Percentiles rank a stretch among this genome's conserved stretches.
Conservation (phyloP, 169 alveolate genomes). For the Cryptosporidium parvum region DNA sequence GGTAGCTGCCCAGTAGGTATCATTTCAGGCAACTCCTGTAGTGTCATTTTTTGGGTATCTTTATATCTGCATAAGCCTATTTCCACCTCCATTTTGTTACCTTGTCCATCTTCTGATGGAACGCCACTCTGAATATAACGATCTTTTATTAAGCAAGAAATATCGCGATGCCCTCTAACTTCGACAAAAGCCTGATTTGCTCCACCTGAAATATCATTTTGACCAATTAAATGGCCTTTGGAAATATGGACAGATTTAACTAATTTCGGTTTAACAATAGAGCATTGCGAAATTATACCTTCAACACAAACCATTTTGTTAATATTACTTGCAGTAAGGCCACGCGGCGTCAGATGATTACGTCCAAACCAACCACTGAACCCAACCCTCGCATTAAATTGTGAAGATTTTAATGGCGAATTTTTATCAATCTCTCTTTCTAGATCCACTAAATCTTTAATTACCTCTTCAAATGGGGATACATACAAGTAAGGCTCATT, state of each 20-base stretch:
- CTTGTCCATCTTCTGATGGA: constrained; percentile 87
- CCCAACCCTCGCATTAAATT: constrained; percentile 86
- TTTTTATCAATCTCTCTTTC: constrained; percentile 79
- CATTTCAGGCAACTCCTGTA: constrained; percentile 98
- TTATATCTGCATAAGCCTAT: constrained; percentile 94
- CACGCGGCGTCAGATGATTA: constrained; percentile 97
- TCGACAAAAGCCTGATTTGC: constrained; percentile 61
- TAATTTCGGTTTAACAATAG: constrained; percentile 92
- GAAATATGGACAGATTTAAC: constrained; percentile 90
- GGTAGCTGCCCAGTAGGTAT: constrained; percentile 98
- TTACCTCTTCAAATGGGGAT: constrained; percentile 88
- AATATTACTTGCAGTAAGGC: constrained; percentile 90
- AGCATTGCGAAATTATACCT: constrained; percentile 96
- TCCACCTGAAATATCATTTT: constrained; percentile 77
- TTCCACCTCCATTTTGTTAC: constrained; percentile 88
- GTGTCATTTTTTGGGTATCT: constrained; percentile 91
- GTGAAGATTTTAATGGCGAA: constrained; percentile 31
- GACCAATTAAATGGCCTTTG: constrained; percentile 45
- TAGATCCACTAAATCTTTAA: constrained; percentile 85
- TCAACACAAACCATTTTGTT: constrained; percentile 94
- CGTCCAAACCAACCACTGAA: constrained; percentile 96
- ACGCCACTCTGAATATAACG: constrained; percentile 79
- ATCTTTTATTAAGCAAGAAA: constrained; percentile 67
- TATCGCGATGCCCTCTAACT: constrained; percentile 78
- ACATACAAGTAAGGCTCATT: constrained; percentile 83